Conservation (phyloP, 2,329 filamentous ascomycete genomes). For the Fusarium citri region DNA sequence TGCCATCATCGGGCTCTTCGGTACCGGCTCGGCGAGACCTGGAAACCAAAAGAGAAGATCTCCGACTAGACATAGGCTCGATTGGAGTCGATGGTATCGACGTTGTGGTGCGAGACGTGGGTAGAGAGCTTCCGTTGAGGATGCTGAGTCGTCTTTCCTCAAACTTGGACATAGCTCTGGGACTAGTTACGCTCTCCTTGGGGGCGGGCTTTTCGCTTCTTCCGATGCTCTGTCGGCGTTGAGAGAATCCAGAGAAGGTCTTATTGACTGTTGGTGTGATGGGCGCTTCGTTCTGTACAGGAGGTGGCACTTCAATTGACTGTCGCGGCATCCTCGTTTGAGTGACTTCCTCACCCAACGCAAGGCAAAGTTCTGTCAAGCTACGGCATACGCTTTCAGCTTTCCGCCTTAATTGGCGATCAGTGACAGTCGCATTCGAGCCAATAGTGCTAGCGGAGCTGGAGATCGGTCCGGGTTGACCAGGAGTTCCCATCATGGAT, state of each 20-base stretch:
- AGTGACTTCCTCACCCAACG: conserved; percentile 73
- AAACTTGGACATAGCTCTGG: conserved; percentile 62
- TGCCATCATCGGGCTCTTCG: conserved; percentile 61
- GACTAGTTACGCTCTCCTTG: conserved; percentile 55
- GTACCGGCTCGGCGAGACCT: conserved; percentile 59
- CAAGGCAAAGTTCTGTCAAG: conserved; percentile 90
- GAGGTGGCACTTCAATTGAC: conserved; percentile 24
- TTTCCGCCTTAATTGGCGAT: conserved; percentile 88
- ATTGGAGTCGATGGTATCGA: conserved; percentile 56
- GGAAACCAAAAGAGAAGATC: conserved; percentile 62
- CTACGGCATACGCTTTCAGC: conserved; percentile 93
- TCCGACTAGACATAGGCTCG: conserved; percentile 56
- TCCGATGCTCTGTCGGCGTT: conserved; percentile 56
- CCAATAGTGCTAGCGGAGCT: conserved; percentile 74
- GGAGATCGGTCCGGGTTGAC: conserved; percentile 75
- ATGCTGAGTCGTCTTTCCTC: conserved; percentile 65
- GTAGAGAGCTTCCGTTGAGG: conserved; percentile 57
- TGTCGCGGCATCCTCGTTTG: conserved; percentile 50
- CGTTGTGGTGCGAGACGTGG: conserved; percentile 58
- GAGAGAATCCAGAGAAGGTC: conserved; percentile 52
- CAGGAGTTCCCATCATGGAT: conserved; percentile 78
- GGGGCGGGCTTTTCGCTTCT: conserved; percentile 55
- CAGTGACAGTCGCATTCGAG: conserved; percentile 67
- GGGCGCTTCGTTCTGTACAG: conserved; percentile 43
- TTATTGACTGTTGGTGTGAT: conserved; percentile 61